Base-by-base conservation (phyloP, 768 basidiomycete genomes). In the Collybiopsis luxurians region DNA sequence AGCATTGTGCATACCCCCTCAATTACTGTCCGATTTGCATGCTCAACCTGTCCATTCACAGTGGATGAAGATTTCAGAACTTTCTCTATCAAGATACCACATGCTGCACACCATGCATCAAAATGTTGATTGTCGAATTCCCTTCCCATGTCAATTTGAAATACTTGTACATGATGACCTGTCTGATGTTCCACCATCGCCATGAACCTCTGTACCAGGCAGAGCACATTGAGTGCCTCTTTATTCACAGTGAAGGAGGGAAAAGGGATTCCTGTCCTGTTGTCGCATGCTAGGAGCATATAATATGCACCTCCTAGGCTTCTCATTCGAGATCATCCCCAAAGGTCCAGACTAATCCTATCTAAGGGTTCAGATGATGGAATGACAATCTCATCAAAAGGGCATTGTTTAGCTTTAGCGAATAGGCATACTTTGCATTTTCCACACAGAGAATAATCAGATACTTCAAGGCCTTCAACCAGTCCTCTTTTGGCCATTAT, bases 301-400 rank as follows among this genome's bases (percentile, higher is more conserved):
- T 44, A 44, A 9, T 24, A 44, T 5, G 42, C 42, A 19, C 42
- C 42, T n/a, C 42, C 42, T 6, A n/a, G 42, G 23, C 42, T 44
- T 24, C 24, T 44, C 6, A n/a, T 24, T n/a, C 42, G 42, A 5
- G 42, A 6, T 44, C 42, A 17, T 44, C 42, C 42, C 42, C 42
- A 30, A 3, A 55, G 42, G 31, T 59, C 53, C 12, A 55, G 11
- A 39, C 46, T 40, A 6, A 59, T 36, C 0, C 58, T 27, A 2
- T 45, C 53, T 1, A 59, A 45, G 0, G 36, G 19, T 15, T 59
- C 53, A 4, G 43, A 11, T 2, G 55, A 53, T 0, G 39, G 51
- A 13, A 19, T 39, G 7, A 59, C 51, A 2, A 54, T 31, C 2
- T 46, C 53, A 30, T 59, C 58, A 28, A 59, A 59, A 7, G 58